A percentile compares a stretch with the other conserved stretches of the same genome.
phyloP scores from a whole-genome alignment of 768 basidiomycete species.

The Leucogyrophana mollusca region DNA sequence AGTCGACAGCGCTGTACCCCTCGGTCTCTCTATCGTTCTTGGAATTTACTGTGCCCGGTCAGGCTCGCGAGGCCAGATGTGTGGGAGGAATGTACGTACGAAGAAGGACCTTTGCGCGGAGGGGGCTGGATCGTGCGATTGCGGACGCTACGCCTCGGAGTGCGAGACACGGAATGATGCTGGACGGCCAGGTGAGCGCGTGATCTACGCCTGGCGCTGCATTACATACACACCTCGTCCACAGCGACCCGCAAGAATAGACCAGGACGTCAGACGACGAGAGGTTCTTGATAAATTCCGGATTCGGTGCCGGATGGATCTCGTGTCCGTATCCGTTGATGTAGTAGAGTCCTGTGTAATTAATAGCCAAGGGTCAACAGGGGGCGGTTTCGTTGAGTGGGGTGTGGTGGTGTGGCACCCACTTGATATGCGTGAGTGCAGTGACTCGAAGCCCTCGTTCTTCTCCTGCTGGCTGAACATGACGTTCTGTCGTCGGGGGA shows the following conservation, averaged over 20 bases:
- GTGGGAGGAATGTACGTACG: constrained; percentile 44
- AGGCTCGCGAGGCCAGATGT: constrained; percentile 4
- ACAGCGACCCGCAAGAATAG: constrained; percentile 92
- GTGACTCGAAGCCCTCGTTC: constrained; percentile 45
- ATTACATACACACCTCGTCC: constrained; percentile 68
- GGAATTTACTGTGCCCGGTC: constrained; percentile 65
- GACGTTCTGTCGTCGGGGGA: constrained; percentile 54
- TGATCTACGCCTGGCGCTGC: too few relatives aligned
- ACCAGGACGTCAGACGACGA: constrained; percentile 65
- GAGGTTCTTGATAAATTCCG: constrained; percentile 69
- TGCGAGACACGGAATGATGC: constrained; percentile 90
- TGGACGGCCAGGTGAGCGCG: too few relatives aligned
- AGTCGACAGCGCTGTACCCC: constrained; percentile 81
- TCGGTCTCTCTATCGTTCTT: constrained; percentile 90
- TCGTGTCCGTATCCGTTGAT: constrained; percentile 91
- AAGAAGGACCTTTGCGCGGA: constrained; percentile 83
- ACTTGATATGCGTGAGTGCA: constrained; percentile 66
- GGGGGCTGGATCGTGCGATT: constrained; percentile 69
- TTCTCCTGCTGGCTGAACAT: constrained; percentile 61
- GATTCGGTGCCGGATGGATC: constrained; percentile 87
- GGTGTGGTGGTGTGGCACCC: constrained; percentile 31
- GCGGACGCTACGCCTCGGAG: constrained; percentile 74
- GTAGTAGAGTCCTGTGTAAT: constrained; percentile 76
- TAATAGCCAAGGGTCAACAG: background rate
- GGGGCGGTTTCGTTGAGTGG: background rate